Evolutionary conservation across 2,329 filamentous ascomycete species (phyloP).

Genomic region (Aspergillus latus): DNA sequence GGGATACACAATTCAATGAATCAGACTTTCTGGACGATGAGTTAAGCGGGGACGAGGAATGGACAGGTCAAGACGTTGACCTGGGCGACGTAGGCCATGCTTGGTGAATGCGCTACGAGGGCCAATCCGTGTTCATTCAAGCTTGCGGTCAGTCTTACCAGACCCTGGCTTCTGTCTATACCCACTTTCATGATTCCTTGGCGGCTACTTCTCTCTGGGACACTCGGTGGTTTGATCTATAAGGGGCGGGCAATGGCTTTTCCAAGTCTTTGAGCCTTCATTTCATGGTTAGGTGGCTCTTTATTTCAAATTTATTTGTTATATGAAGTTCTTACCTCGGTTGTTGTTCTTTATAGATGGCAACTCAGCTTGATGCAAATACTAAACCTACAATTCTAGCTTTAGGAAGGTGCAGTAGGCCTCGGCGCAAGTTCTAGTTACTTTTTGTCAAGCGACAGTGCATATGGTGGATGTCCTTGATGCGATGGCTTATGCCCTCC

Average conservation of each 20-base stretch:
- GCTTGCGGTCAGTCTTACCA: neutral
- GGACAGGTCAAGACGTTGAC: conserved; percentile 52
- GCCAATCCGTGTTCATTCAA: neutral
- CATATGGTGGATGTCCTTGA: too few relatives aligned
- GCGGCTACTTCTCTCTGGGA: neutral
- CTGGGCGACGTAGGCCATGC: conserved; percentile 22
- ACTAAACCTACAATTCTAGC: too few relatives aligned
- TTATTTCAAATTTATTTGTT: neutral
- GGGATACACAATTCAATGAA: conserved; percentile 59
- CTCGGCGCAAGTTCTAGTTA: too few relatives aligned
- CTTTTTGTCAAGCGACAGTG: too few relatives aligned
- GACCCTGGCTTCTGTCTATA: neutral
- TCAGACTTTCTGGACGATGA: conserved; percentile 62
- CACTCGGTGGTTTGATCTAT: neutral
- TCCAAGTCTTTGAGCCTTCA: neutral
- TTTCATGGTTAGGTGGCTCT: neutral
- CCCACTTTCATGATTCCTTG: neutral
- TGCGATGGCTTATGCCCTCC: too few relatives aligned
- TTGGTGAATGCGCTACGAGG: conserved; percentile 12
- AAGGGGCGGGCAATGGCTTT: neutral
- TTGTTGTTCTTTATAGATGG: neutral
- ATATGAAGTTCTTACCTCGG: neutral
- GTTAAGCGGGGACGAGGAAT: conserved; percentile 62
- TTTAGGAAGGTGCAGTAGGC: too few relatives aligned
- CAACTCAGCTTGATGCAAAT: too few relatives aligned